A percentile compares a stretch with the other conserved stretches of the same genome.
Conservation (phyloP, 1,284 basidiomycete genomes). For the Apiotrichum porosum region DNA sequence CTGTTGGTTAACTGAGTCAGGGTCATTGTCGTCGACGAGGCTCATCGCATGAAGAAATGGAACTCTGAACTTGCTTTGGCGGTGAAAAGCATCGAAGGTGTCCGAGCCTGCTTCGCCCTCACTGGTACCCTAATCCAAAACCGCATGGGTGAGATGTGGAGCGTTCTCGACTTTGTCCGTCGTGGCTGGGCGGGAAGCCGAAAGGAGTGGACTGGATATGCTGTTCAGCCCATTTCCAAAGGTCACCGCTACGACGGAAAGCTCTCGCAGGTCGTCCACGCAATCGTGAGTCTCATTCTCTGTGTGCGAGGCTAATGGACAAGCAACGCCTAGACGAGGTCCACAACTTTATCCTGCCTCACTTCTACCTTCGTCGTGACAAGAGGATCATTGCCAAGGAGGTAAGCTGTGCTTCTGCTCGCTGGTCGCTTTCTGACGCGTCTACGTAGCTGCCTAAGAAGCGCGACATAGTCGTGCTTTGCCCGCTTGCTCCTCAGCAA, state of each 20-base stretch:
- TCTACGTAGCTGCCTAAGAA: slow-evolving; percentile 52
- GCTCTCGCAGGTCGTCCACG: slow-evolving; percentile 37
- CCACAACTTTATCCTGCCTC: slow-evolving; percentile 45
- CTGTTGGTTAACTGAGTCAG: no score
- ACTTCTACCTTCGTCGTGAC: slow-evolving; percentile 52
- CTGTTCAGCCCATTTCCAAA: slow-evolving; percentile 45
- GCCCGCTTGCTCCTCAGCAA: slow-evolving; percentile 49
- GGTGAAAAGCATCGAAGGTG: slow-evolving; percentile 43
- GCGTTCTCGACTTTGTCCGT: slow-evolving; percentile 47
- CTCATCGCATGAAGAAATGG: slow-evolving; percentile 44
- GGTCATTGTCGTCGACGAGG: slow-evolving; percentile 44
- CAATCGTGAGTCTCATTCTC: slow-evolving; percentile 28
- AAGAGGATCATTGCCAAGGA: slow-evolving; percentile 50
- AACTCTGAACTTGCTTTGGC: slow-evolving; percentile 40
- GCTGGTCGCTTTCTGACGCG: no score
- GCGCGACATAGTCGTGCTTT: slow-evolving; percentile 52
- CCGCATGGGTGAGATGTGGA: slow-evolving; percentile 52
- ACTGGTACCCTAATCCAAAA: slow-evolving; percentile 50
- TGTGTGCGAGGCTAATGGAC: neutral
- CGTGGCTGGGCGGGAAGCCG: slow-evolving; percentile 44
- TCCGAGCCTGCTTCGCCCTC: slow-evolving; percentile 33
- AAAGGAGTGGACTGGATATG: slow-evolving; percentile 42
- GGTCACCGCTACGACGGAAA: slow-evolving; percentile 48
- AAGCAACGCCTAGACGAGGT: slow-evolving; percentile 23
- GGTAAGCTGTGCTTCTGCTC: slow-evolving; percentile 25